Conservation (phyloP, 2,329 filamentous ascomycete genomes). For the Lasiodiplodia theobromae region DNA sequence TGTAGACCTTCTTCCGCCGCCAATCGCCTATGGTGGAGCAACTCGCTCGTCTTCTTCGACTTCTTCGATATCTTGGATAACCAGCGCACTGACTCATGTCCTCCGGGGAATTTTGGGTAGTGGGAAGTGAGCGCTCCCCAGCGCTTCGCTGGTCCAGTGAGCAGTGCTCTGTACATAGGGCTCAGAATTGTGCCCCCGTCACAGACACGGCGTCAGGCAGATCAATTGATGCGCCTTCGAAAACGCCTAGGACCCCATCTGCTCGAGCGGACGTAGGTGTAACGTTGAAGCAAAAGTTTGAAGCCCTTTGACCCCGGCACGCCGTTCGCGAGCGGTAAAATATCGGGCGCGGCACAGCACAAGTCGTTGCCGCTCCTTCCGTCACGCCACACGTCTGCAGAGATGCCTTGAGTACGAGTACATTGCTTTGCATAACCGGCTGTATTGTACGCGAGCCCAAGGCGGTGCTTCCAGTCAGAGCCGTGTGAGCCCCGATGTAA, state of each 20-base stretch:
- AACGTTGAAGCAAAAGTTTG: background rate
- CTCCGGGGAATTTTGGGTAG: background rate
- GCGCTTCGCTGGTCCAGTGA: background rate
- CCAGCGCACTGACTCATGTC: background rate
- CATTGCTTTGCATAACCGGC: too few species aligned
- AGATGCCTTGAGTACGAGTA: too few species aligned
- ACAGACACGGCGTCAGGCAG: background rate
- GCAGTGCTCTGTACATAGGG: background rate
- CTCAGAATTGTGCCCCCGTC: background rate
- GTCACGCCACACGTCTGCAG: constrained; percentile 42
- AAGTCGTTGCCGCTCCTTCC: constrained; percentile 37
- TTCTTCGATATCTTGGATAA: background rate
- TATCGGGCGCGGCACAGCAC: background rate
- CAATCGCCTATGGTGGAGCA: too few species aligned
- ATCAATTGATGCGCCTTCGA: background rate
- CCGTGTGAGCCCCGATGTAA: too few species aligned
- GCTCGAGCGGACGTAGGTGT: background rate
- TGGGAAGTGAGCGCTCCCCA: background rate
- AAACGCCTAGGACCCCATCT: background rate
- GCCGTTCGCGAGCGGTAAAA: background rate
- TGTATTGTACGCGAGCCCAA: too few species aligned
- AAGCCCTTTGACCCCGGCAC: background rate
- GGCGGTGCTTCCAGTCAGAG: too few species aligned
- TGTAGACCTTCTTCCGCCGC: too few species aligned
- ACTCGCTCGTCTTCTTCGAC: too few species aligned